Percentiles rank a stretch among this genome's conserved stretches.
These are phyloP conservation scores for Trichosporon sp. DNA, from an alignment of 1,284 basidiomycete species.

Conservation along the genomic window DNA sequence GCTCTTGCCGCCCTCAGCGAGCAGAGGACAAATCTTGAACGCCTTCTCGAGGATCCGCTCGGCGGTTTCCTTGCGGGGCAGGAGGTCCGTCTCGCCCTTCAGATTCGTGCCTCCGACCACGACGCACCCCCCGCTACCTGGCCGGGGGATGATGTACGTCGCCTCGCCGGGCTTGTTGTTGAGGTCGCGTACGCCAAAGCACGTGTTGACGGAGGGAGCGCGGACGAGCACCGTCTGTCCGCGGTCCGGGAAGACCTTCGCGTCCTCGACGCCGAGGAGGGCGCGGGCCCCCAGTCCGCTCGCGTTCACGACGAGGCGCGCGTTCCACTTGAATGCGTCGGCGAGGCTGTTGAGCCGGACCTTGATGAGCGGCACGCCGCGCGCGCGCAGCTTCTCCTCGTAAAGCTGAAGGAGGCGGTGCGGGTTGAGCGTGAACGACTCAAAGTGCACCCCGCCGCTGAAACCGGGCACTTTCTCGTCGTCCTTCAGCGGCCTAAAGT, in stretches of 20 bases:
- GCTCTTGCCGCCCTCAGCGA: conserved; percentile 42
- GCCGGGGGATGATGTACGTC: conserved; percentile 55
- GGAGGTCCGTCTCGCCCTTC: conserved; percentile 42
- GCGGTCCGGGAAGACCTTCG: conserved; percentile 71
- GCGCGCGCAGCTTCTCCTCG: conserved; percentile 37
- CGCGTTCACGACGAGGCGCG: conserved; percentile 58
- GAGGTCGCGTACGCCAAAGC: conserved; percentile 32
- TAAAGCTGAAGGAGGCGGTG: conserved; percentile 53
- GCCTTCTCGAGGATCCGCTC: conserved; percentile 50
- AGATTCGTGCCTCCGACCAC: conserved; percentile 50
- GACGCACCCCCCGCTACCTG: conserved; percentile 48
- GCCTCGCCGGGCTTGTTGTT: conserved; percentile 24
- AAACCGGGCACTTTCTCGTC: conserved; percentile 30
- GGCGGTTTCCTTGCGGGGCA: conserved; percentile 39
- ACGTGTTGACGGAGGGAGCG: conserved; percentile 61
- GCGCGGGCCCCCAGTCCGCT: conserved; percentile 65
- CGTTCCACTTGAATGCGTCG: conserved; percentile 48
- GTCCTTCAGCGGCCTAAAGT: conserved; percentile 38
- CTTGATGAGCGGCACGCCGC: conserved; percentile 48
- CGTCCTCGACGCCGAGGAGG: conserved; percentile 78
- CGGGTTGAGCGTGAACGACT: conserved; percentile 56
- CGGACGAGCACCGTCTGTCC: conserved; percentile 81
- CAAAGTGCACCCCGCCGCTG: conserved; percentile 47
- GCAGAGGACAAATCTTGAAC: conserved; percentile 50
- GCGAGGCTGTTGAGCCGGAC: conserved; percentile 50